These are phyloP conservation scores for Choiromyces venosus DNA, from an alignment of 495 filamentous ascomycete genomes.

Conservation along the genomic window DNA sequence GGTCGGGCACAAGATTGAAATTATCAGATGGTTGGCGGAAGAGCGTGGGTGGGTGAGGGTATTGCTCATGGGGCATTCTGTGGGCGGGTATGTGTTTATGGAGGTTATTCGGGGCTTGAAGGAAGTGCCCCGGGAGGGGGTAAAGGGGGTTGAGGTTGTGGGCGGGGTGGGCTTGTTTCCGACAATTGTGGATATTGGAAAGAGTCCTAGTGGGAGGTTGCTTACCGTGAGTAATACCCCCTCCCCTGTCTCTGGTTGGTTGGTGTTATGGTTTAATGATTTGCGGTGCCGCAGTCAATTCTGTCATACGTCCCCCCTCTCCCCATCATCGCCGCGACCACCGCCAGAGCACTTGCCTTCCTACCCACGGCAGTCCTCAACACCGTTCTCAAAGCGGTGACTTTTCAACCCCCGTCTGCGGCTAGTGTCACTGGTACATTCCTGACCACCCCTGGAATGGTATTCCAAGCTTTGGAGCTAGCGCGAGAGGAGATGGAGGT, in stretches of 20 bases:
- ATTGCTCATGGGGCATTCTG: conserved; percentile 76
- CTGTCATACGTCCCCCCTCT: conserved; percentile 54
- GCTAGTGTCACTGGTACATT: conserved; percentile 59
- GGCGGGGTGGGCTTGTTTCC: conserved; percentile 70
- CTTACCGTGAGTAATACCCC: conserved; percentile 48
- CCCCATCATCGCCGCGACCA: conserved; percentile 49
- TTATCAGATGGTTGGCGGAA: conserved; percentile 14
- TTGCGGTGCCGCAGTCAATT: conserved; percentile 31
- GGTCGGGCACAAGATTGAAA: conserved; percentile 13
- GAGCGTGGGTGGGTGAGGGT: conserved; percentile 45
- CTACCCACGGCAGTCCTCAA: conserved; percentile 39
- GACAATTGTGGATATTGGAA: conserved; percentile 67
- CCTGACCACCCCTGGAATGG: conserved; percentile 56
- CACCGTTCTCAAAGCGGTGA: conserved; percentile 49
- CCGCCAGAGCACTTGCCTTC: conserved; percentile 49
- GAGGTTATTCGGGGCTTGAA: conserved; percentile 59
- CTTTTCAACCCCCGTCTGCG: conserved; percentile 54
- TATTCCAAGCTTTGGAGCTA: conserved; percentile 68
- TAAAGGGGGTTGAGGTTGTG: conserved; percentile 23
- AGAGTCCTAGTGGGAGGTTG: conserved; percentile 58
- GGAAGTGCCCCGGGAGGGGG: conserved; percentile 32
- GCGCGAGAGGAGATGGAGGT: conserved; percentile 68
- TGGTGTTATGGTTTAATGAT: background rate
- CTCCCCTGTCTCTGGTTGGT: background rate
- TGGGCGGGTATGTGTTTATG: conserved; percentile 71